A percentile compares a stretch with the other conserved stretches of the same genome.
phyloP scores from a whole-genome alignment of 805 yeast species.

The Kodamaea kaohsiungensis region DNA sequence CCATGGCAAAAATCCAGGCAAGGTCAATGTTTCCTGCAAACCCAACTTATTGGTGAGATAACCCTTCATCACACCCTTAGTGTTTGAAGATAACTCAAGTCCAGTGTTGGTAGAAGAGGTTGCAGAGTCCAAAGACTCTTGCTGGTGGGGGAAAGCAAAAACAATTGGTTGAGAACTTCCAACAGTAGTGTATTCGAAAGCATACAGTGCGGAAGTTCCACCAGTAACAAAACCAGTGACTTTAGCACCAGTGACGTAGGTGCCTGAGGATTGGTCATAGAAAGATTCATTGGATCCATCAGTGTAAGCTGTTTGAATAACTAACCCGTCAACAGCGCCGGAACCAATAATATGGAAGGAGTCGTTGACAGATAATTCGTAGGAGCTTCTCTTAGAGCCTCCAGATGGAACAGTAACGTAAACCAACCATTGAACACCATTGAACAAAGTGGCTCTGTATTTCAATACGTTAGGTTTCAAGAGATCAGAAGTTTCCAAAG shows the following conservation, averaged over 20 bases:
- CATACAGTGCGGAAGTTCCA: constrained; percentile 49
- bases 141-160: constrained; percentile 58
- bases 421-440: constrained; percentile 50
- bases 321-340: constrained; percentile 41
- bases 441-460: constrained; percentile 40
- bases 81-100: constrained; percentile 44
- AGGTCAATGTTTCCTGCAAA: constrained; percentile 40
- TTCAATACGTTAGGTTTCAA: constrained; percentile 35
- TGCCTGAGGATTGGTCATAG: constrained; percentile 71
- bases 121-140: constrained; percentile 32
- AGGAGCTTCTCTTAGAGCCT: constrained; percentile 28
- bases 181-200: constrained; percentile 46
- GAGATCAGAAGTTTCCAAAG: constrained; percentile 29
- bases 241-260: constrained; percentile 53
- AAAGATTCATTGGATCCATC: constrained; percentile 38
- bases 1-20: constrained; percentile 50
- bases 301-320: constrained; percentile 55
- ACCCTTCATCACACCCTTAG: constrained; percentile 53
- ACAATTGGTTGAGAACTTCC: constrained; percentile 54
- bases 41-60: constrained; percentile 40
- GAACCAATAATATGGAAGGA: constrained; percentile 39
- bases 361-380: constrained; percentile 32
- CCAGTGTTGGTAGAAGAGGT: constrained; percentile 39
- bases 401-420: constrained; percentile 46
- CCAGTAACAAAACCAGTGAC: constrained; percentile 48